Percentiles rank a stretch among this genome's conserved stretches.
phyloP scores from a whole-genome alignment of 2,329 filamentous ascomycete genomes.

The Calonectria honghensis region DNA sequence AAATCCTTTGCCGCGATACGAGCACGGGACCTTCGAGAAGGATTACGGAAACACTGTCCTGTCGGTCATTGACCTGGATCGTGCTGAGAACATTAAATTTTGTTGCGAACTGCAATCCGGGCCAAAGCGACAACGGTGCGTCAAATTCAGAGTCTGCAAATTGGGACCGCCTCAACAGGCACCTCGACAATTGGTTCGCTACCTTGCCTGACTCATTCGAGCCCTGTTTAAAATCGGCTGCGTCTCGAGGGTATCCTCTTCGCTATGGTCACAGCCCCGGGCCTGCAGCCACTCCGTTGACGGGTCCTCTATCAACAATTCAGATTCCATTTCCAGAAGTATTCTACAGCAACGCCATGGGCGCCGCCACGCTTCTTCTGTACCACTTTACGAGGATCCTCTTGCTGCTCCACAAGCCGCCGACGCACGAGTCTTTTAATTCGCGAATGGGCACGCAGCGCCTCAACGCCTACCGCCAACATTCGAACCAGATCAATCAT shows the following conservation, averaged over 20 bases:
- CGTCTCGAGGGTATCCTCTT: slow-evolving; percentile 1
- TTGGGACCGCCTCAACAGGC: not conserved
- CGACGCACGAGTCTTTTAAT: slow-evolving; percentile 7
- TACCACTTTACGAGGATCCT: slow-evolving; percentile 28
- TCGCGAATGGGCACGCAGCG: slow-evolving; percentile 1
- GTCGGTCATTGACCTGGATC: slow-evolving; percentile 24
- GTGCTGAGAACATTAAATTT: slow-evolving; percentile 20
- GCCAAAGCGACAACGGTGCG: not conserved
- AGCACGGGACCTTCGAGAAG: not conserved
- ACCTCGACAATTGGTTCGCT: not conserved
- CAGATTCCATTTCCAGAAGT: slow-evolving; percentile 23
- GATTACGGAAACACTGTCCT: slow-evolving; percentile 18
- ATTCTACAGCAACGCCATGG: slow-evolving; percentile 27
- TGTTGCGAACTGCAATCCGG: not conserved
- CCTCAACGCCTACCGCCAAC: slow-evolving; percentile 19
- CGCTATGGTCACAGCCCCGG: slow-evolving; percentile 13
- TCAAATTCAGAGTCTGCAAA: not conserved
- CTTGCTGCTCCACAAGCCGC: slow-evolving; percentile 20
- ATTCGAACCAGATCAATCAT: slow-evolving; percentile 20
- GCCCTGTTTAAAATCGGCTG: slow-evolving; percentile 4
- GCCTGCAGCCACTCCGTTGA: not conserved
- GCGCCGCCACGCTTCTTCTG: slow-evolving; percentile 2
- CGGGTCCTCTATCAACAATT: not conserved
- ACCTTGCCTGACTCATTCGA: not conserved
- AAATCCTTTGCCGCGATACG: not conserved